Evolutionary conservation across 306 rosid genomes (phyloP).

Genomic region (Vachellia pachyceras): DNA sequence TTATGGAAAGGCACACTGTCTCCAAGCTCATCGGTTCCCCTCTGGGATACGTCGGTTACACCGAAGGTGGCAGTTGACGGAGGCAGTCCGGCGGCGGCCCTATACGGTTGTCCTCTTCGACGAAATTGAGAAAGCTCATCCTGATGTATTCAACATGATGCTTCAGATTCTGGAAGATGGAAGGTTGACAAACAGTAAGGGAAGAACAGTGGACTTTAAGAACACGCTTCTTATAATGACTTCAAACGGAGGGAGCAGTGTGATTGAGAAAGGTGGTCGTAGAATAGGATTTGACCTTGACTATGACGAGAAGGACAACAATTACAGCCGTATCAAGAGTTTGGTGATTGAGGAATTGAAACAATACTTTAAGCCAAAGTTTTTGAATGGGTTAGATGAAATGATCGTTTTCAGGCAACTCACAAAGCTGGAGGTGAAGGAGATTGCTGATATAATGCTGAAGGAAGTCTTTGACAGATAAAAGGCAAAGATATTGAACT

Average conservation of each 20-base stretch:
- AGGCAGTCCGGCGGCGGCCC: constrained; percentile 98
- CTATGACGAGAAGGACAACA: constrained; percentile 90
- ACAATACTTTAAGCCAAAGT: constrained; percentile 92
- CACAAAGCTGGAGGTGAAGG: constrained; percentile 91
- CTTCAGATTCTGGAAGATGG: constrained; percentile 97
- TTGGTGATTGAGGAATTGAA: constrained; percentile 91
- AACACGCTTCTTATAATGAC: constrained; percentile 96
- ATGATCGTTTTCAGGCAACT: constrained; percentile 96
- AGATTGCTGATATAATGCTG: constrained; percentile 90
- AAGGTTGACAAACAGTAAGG: constrained; percentile 91
- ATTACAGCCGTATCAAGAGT: constrained; percentile 84
- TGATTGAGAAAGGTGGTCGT: constrained; percentile 96
- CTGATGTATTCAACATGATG: constrained; percentile 98
- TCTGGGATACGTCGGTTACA: constrained; percentile 97
- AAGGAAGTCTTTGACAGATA: constrained; percentile 85
- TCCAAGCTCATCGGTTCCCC: constrained; percentile 97
- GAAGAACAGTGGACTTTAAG: constrained; percentile 92
- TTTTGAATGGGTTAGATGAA: constrained; percentile 89
- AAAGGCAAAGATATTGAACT: constrained; percentile 78
- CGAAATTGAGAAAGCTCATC: constrained; percentile 98
- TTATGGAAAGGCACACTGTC: constrained; percentile 96
- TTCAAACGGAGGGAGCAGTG: constrained; percentile 93
- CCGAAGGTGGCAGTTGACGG: constrained; percentile 97
- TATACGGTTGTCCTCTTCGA: constrained; percentile 95
- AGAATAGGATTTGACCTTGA: constrained; percentile 86